phyloP scores from a whole-genome alignment of 805 yeast species.

The Candida maris region DNA sequence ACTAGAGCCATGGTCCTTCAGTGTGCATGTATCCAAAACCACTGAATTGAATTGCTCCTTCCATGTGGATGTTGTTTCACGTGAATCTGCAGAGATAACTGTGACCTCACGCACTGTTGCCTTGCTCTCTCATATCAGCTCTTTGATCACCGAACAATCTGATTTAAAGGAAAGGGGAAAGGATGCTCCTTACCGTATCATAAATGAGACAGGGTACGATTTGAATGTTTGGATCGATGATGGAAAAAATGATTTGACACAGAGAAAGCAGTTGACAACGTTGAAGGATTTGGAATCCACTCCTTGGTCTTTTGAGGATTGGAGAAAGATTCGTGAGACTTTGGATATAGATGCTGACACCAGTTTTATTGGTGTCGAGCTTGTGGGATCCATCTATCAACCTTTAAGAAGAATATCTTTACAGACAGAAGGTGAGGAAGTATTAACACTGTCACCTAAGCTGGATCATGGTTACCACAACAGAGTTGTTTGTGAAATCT shows the following conservation, averaged over 20 bases:
- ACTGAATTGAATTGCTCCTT: slow-evolving; percentile 45
- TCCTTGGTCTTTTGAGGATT: slow-evolving; percentile 94
- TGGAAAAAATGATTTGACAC: slow-evolving; percentile 20
- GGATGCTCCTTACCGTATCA: slow-evolving; percentile 74
- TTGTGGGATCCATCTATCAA: slow-evolving; percentile 55
- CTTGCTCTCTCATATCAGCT: slow-evolving; percentile 63
- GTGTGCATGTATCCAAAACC: slow-evolving; percentile 59
- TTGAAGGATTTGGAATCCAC: slow-evolving; percentile 47
- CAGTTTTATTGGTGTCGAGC: slow-evolving; percentile 60
- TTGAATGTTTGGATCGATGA: slow-evolving; percentile 80
- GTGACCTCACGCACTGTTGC: slow-evolving; percentile 80
- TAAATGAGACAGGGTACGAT: slow-evolving; percentile 82
- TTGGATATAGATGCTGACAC: slow-evolving; percentile 60
- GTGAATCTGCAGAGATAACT: slow-evolving; percentile 73
- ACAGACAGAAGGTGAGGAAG: slow-evolving; percentile 77
- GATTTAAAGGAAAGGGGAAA: slow-evolving; percentile 66
- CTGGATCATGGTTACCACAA: slow-evolving; percentile 50
- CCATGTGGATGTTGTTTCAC: slow-evolving; percentile 66
- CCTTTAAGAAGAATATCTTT: slow-evolving; percentile 58
- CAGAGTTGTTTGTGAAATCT: slow-evolving; percentile 69
- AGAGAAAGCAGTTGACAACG: slow-evolving; percentile 30
- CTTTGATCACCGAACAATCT: slow-evolving; percentile 51
- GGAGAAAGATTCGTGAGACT: slow-evolving; percentile 82
- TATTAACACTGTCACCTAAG: slow-evolving; percentile 65
- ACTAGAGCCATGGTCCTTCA: slow-evolving; percentile 81